Percentiles rank a stretch among this genome's conserved stretches.
Evolutionary conservation across 495 filamentous ascomycete genomes (phyloP).

Genomic region (Penicillium canescens): DNA sequence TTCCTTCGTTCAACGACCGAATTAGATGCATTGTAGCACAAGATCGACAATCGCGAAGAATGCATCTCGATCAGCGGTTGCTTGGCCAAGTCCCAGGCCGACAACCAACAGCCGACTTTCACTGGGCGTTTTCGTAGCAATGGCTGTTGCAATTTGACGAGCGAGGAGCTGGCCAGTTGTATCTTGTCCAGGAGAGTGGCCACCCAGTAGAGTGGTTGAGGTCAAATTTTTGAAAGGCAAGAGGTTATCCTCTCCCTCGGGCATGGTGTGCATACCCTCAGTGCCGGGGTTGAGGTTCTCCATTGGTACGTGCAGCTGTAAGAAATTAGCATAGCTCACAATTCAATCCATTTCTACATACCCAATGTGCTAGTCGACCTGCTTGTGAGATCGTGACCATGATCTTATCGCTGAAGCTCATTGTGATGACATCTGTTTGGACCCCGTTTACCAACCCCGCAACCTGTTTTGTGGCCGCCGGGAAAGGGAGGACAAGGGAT

Average conservation of each 20-base stretch:
- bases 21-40: slow-evolving; percentile 64
- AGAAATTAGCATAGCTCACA: slow-evolving; percentile 11
- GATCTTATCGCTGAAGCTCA: slow-evolving; percentile 89
- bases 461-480: slow-evolving; percentile 69
- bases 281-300: slow-evolving; percentile 63
- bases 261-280: slow-evolving; percentile 43
- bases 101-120: slow-evolving; percentile 81
- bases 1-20: neutral
- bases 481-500: slow-evolving; percentile 60
- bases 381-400: slow-evolving; percentile 85
- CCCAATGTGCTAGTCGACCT: slow-evolving; percentile 90
- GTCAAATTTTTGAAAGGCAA: slow-evolving; percentile 81
- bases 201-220: slow-evolving; percentile 86
- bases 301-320: slow-evolving; percentile 84
- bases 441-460: slow-evolving; percentile 64
- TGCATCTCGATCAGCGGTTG: slow-evolving; percentile 62
- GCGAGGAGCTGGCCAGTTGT: slow-evolving; percentile 84
- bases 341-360: slow-evolving; percentile 36
- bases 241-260: slow-evolving; percentile 56
- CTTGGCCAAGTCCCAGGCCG: slow-evolving; percentile 73
- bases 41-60: slow-evolving; percentile 86
- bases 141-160: slow-evolving; percentile 80
- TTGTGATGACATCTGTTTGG: slow-evolving; percentile 67
- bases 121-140: slow-evolving; percentile 67
- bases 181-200: slow-evolving; percentile 74